These are phyloP conservation scores for Coemansia interrupta DNA, from an alignment of 192 early-diverging fungal genomes.

Conservation along the genomic window DNA sequence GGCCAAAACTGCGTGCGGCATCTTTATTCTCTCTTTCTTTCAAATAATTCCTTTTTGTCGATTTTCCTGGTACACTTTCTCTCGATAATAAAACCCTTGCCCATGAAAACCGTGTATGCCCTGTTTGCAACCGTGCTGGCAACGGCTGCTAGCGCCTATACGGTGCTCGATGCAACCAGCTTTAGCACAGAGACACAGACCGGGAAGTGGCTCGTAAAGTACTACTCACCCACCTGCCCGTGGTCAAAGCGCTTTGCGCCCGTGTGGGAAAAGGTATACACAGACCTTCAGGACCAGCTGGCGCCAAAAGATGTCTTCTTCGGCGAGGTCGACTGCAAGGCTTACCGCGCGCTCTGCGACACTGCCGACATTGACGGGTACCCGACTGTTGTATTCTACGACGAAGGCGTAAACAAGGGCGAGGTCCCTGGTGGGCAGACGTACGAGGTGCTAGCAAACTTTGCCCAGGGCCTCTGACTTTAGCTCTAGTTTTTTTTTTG, in stretches of 20 bases:
- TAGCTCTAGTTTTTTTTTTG: not conserved
- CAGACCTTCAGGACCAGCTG: constrained; percentile 28
- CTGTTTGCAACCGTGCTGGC: constrained; percentile 22
- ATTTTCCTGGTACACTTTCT: not conserved
- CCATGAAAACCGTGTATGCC: constrained; percentile 23
- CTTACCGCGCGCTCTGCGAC: constrained; percentile 38
- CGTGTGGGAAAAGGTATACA: constrained; percentile 49
- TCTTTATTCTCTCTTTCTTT: no score
- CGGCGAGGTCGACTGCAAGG: constrained; percentile 52
- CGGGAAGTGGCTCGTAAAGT: constrained; percentile 53
- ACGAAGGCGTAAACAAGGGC: constrained; percentile 42
- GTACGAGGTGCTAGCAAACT: constrained; percentile 25
- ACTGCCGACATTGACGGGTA: constrained; percentile 42
- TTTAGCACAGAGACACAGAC: constrained; percentile 36
- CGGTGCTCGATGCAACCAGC: constrained; percentile 36
- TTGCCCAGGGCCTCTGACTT: constrained; percentile 27
- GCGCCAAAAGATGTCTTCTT: constrained; percentile 33
- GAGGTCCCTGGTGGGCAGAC: constrained; percentile 50
- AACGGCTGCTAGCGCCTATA: constrained; percentile 41
- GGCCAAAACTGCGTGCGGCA: no score
- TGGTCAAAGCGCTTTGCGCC: constrained; percentile 52
- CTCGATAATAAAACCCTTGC: not conserved
- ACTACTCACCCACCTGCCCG: constrained; percentile 50
- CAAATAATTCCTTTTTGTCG: no score
- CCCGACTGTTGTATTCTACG: constrained; percentile 46